Evolutionary conservation across 768 basidiomycete species (phyloP), one percentile per base, ranked within the genome.

Genomic region (Phaffia tasmanica): DNA sequence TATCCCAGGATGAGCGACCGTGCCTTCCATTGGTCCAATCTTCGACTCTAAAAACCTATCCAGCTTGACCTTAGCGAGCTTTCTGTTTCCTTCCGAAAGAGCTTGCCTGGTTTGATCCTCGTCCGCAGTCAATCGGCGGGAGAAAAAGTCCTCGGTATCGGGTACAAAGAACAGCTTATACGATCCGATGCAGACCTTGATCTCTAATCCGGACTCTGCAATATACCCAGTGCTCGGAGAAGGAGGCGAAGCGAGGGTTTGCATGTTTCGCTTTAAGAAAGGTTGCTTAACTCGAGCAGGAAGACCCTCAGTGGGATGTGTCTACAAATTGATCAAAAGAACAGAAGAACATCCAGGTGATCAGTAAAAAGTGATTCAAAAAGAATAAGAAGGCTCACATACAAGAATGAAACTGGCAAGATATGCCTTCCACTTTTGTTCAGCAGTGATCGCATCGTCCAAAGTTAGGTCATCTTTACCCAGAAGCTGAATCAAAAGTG

Each of bases 101-200:
- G 25, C 46, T 19, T 16, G n/a, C 46, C 29, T 49, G 25, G 30
- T 51, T 47, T 58, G 48, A 50, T 64, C 51, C 35, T 42, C 35
- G 9, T 63, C 62, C 23, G 47, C 51, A 21, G 62, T 63, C n/a
- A 54, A 29, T 18, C 54, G 48, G 5, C 58, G 29, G 25, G 53
- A 62, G 62, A 72, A 70, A 62, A 70, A 67, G 70, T 78, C 77
- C 62, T 76, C 77, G 3, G 74, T 84, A 29, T 79, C 73, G 2
- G 86, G 79, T 7, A 87, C 86, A 74, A 84, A 90, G 79, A 92
- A 91, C 18, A 90, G 76, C 46, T 86, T 81, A 75, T 90, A 90
- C 11, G 75, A 74, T 3, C 76, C 73, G 47, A 89, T 81, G 76
- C 92, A 94, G 65, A 95, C 83, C 69, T 86, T 86, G 74, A 89